These are phyloP conservation scores for Malus sieversii DNA, from an alignment of 306 rosid genomes.

Conservation along the genomic window DNA sequence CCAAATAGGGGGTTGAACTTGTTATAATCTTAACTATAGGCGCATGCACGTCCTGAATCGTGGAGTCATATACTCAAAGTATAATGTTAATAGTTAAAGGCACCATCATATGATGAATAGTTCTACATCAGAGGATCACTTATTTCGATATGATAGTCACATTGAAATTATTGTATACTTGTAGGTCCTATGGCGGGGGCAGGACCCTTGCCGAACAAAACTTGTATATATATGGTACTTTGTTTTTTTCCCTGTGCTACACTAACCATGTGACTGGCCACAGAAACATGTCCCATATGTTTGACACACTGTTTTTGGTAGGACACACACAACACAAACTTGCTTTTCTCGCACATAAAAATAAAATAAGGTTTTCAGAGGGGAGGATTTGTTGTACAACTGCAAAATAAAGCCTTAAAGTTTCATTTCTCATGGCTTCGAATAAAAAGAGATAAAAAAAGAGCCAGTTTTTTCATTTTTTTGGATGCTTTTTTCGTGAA, in stretches of 20 bases:
- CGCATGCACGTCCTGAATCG: too few species aligned
- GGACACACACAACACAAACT: neutral
- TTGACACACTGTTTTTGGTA: neutral
- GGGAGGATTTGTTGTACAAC: neutral
- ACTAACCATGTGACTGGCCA: slow-evolving; percentile 16
- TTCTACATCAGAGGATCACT: neutral
- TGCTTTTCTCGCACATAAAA: neutral
- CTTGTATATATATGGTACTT: slow-evolving; percentile 1
- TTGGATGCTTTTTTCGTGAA: neutral
- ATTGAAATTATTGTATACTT: too few species aligned
- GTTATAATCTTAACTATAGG: too few species aligned
- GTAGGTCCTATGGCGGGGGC: neutral
- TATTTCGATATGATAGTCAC: neutral
- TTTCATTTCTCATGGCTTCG: neutral
- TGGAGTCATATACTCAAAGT: neutral
- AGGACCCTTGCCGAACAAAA: neutral
- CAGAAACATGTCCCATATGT: slow-evolving; percentile 9
- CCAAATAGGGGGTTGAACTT: too few species aligned
- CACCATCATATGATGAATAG: too few species aligned
- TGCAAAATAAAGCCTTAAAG: neutral
- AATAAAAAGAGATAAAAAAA: neutral
- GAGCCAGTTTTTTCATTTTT: neutral
- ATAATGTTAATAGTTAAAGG: neutral
- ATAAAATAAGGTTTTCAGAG: neutral
- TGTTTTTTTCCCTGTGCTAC: neutral